Conservation (phyloP, 1,139 yeast species). For the Sugiyamaella pinicola region DNA sequence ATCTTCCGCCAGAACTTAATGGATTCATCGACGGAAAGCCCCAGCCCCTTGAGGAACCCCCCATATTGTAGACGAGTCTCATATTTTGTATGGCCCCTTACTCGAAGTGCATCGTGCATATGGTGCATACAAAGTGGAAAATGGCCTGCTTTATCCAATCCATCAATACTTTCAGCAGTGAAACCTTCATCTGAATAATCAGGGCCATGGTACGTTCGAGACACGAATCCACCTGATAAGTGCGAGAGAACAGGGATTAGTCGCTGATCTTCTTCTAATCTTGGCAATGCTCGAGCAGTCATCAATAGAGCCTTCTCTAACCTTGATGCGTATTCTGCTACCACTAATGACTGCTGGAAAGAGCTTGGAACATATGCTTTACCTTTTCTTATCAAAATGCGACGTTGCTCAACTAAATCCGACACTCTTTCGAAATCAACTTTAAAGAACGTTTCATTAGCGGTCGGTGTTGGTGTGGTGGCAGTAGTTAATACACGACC, state of each 20-base stretch:
- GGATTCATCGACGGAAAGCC: constrained; percentile 85
- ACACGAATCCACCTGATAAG: constrained; percentile 51
- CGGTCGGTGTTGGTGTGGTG: constrained; percentile 31
- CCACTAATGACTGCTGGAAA: constrained; percentile 68
- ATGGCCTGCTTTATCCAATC: constrained; percentile 58
- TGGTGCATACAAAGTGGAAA: constrained; percentile 83
- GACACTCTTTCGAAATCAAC: constrained; percentile 86
- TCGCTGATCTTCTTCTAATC: constrained; percentile 90
- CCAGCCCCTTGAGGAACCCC: constrained; percentile 84
- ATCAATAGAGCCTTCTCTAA: constrained; percentile 57
- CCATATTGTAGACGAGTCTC: constrained; percentile 85
- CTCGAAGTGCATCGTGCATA: constrained; percentile 61
- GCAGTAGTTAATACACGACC: constrained; percentile 48
- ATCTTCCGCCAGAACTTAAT: constrained; percentile 78
- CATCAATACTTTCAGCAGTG: constrained; percentile 63
- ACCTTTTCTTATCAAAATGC: constrained; percentile 67
- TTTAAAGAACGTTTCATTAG: constrained; percentile 50
- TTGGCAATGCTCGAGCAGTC: constrained; percentile 78
- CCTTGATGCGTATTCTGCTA: constrained; percentile 63
- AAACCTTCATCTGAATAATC: constrained; percentile 59
- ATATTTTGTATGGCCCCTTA: constrained; percentile 74
- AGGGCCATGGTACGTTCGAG: constrained; percentile 29
- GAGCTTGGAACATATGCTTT: constrained; percentile 83
- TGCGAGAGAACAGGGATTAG: constrained; percentile 80
- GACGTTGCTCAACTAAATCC: constrained; percentile 69